Evolutionary conservation across 495 filamentous ascomycete species (phyloP), one percentile per base, ranked within the genome.

Genomic region (Lichina pygmaea): DNA sequence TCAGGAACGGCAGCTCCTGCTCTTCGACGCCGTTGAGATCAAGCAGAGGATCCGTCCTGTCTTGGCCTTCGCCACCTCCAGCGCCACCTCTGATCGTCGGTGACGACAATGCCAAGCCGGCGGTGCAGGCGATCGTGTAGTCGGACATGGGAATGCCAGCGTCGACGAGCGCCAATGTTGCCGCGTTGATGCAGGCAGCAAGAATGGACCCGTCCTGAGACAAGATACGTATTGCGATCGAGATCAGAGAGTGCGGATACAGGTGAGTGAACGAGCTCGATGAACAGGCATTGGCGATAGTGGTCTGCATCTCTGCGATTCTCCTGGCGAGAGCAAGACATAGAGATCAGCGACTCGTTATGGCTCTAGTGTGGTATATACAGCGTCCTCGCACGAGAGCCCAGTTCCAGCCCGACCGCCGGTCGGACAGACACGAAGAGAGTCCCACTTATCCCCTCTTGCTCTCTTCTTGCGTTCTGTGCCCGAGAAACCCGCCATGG

Each of bases 81-180:
- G 51, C 24, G 24, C 24, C 24, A 24, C 24, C 45, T 53, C 43
- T 74, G 73, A 51, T 80, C 77, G 42, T 69, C 67, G 12, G 65
- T 66, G 34, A 71, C 0, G 64, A 63, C 0, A 66, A 70, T 9
- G 80, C 84, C 52, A 77, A 78, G 12, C 83, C 89, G 0, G 78
- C 74, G 8, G 84, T 92, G 58, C 82, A 91, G 9, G 84, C 83
- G n/a, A 70, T 70, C 0, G 95, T 66, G 53, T 93, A 86, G 53
- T 89, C 83, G 3, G 70, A 67, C 84, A 94, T 94, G 34, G 91
- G 89, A 30, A 99, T 72, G 32, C 89, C 89, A 3, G 91, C 91
- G 55, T 95, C 89, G 42, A 94, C 75, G 16, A 93, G 73, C 0
- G 91, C 89, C 10, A 99, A 71, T 0, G 86, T 94, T 0, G 80